Evolutionary conservation across 2,329 filamentous ascomycete species (phyloP).

Genomic region (Zymoseptoria brevis): DNA sequence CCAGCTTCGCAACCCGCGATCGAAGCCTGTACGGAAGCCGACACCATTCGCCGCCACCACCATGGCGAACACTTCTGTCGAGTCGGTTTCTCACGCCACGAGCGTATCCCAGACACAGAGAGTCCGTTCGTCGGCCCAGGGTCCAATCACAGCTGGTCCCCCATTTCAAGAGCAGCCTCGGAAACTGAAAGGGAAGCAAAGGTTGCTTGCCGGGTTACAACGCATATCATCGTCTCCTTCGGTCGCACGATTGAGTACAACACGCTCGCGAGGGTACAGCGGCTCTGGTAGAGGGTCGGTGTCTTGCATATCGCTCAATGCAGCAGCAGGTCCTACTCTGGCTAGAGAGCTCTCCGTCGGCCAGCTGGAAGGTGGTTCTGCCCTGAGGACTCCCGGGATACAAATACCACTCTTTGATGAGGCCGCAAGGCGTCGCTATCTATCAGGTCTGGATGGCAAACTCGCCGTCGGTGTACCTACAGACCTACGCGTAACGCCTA

Average conservation of each 20-base stretch:
- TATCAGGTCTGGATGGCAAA: slow-evolving; percentile 42
- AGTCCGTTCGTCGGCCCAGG: slow-evolving; percentile 10
- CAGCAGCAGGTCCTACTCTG: slow-evolving; percentile 43
- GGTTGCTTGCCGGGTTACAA: slow-evolving; percentile 65
- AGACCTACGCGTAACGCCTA: slow-evolving; percentile 46
- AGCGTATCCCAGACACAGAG: slow-evolving; percentile 3
- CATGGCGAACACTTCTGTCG: slow-evolving; percentile 14
- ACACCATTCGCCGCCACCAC: neutral
- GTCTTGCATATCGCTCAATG: slow-evolving; percentile 56
- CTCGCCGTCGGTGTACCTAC: slow-evolving; percentile 56
- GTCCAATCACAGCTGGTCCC: slow-evolving; percentile 22
- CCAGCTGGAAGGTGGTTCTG: slow-evolving; percentile 50
- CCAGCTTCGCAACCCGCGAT: neutral
- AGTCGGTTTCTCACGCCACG: slow-evolving; percentile 9
- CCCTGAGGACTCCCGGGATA: slow-evolving; percentile 37
- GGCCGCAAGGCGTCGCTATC: slow-evolving; percentile 47
- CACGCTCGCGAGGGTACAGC: slow-evolving; percentile 60
- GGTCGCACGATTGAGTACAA: slow-evolving; percentile 54
- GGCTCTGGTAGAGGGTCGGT: slow-evolving; percentile 55
- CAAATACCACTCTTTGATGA: slow-evolving; percentile 45
- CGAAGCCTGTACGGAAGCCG: neutral
- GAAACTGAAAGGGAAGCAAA: slow-evolving; percentile 61
- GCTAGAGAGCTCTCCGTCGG: slow-evolving; percentile 50
- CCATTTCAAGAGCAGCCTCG: slow-evolving; percentile 31
- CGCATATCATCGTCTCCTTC: slow-evolving; percentile 76